Evolutionary conservation across 495 filamentous ascomycete species (phyloP), one percentile per base, ranked within the genome.

Genomic region (Pyrenopolyporus hunteri): DNA sequence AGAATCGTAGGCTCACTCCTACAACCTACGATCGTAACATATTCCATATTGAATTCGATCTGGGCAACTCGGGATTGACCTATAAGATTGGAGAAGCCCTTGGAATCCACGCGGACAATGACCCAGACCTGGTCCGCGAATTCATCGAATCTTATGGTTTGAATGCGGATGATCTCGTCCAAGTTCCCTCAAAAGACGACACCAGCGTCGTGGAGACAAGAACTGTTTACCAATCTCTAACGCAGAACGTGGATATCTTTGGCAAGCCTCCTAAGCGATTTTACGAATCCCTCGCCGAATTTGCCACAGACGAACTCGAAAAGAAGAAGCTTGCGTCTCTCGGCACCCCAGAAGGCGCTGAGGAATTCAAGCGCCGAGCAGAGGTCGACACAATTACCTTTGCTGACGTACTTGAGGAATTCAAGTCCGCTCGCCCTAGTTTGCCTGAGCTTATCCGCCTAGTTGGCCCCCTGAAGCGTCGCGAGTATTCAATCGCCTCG

Each of bases 21-120:
- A 66, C 74, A 39, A 87, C 88, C 8, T 98, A 98, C 73, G 93
- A 97, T 72, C 90, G 94, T 26, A 98, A 98, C 80, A 97, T 98
- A 74, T 98, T 98, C 88, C 94, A 98, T 78, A 98, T 98, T 63
- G 94, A 98, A 74, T 98, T 98, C 70, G 94, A 97, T 72, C 84
- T 98, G 14, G 92, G 92, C 43, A 77, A 86, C 64, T 94, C 92
- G 29, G 92, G 92, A 37, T 85, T 98, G 55, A 94, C 83, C 17
- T 98, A 98, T 74, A 90, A 95, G 62, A 98, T 98, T 70, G 94
- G 94, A 48, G 95, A 98, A 75, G 94, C 94, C n/a, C 88, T 98
- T 7, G 94, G 94, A 63, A 91, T 98, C 55, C 94, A 98, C 70
- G 88, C 91, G 9, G 90, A 98, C 76, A 98, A 98, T 73, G 87